phyloP scores from a whole-genome alignment of 495 filamentous ascomycete species.

The Neurospora sp. region DNA sequence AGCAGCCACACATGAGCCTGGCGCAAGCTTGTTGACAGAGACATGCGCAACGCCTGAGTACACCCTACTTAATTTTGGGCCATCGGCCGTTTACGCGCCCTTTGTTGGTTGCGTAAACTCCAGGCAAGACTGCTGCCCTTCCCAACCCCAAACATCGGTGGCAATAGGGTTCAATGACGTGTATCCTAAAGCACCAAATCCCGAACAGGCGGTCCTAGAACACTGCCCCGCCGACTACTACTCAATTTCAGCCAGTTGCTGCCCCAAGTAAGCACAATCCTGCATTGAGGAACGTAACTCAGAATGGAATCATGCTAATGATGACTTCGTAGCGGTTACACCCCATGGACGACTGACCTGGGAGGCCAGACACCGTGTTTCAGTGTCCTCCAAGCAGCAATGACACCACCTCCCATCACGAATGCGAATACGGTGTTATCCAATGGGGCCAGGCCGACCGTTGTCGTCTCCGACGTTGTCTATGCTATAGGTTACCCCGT shows the following conservation, averaged over 20 bases:
- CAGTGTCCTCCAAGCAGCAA: constrained; percentile 1
- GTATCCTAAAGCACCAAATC: constrained; percentile 5
- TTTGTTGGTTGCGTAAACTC: constrained; percentile 15
- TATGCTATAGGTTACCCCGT: constrained; percentile 11
- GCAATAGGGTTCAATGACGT: not conserved
- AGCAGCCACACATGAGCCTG: not conserved
- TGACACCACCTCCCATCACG: not conserved
- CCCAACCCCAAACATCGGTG: not conserved
- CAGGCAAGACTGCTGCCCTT: constrained; percentile 15
- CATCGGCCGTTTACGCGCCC: constrained; percentile 8
- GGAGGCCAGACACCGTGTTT: constrained; percentile 14
- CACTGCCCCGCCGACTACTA: constrained; percentile 14
- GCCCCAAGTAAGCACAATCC: constrained; percentile 9
- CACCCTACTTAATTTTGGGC: constrained; percentile 9
- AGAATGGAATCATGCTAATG: not conserved
- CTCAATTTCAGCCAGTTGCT: constrained; percentile 12
- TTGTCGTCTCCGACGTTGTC: constrained; percentile 5
- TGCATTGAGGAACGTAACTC: not conserved
- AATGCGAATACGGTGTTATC: not conserved
- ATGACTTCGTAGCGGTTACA: constrained; percentile 7
- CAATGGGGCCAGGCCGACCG: constrained; percentile 2
- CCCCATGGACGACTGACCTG: constrained; percentile 12
- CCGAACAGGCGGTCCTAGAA: constrained; percentile 1
- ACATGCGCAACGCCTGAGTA: constrained; percentile 11
- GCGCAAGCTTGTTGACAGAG: not conserved